A percentile compares a stretch with the other conserved stretches of the same genome.
Evolutionary conservation across 805 yeast genomes (phyloP).

Genomic region (Ogataea nakhonphanomensis): DNA sequence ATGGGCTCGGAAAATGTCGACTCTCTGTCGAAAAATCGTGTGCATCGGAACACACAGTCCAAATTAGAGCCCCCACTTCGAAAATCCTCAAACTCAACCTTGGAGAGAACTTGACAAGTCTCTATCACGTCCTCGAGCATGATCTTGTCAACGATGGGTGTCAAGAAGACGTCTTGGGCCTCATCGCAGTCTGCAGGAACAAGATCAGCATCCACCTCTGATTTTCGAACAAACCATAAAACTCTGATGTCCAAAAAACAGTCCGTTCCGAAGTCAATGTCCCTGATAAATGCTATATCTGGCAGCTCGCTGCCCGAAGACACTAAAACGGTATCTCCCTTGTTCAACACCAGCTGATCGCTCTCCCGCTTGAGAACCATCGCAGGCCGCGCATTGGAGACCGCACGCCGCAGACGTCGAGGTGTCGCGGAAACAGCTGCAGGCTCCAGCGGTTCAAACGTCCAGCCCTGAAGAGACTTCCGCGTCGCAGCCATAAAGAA

Average conservation of each 20-base stretch:
- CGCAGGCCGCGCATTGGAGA: background rate
- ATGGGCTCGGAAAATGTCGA: slow-evolving; percentile 35
- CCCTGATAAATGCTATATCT: slow-evolving; percentile 47
- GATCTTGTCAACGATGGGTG: slow-evolving; percentile 47
- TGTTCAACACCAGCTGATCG: slow-evolving; percentile 47
- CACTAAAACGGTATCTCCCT: slow-evolving; percentile 52
- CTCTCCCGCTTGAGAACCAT: slow-evolving; percentile 37
- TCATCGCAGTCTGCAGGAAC: slow-evolving; percentile 29
- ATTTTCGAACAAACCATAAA: slow-evolving; percentile 42
- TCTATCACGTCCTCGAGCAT: slow-evolving; percentile 40
- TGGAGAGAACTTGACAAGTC: slow-evolving; percentile 43
- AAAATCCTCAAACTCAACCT: slow-evolving; percentile 33
- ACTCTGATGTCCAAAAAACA: slow-evolving; percentile 47
- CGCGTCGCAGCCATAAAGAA: slow-evolving; percentile 26
- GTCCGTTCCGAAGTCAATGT: slow-evolving; percentile 48
- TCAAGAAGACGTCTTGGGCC: slow-evolving; percentile 50
- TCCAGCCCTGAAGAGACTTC: slow-evolving; percentile 38
- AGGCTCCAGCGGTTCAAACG: slow-evolving; percentile 16
- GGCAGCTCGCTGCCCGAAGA: slow-evolving; percentile 31
- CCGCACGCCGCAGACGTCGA: slow-evolving; percentile 21
- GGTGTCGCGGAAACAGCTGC: slow-evolving; percentile 3
- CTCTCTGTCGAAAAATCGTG: slow-evolving; percentile 39
- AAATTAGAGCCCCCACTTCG: slow-evolving; percentile 36
- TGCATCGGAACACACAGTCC: slow-evolving; percentile 36
- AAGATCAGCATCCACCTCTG: slow-evolving; percentile 36